These are phyloP conservation scores for Cystobasidium onofrii DNA, from an alignment of 768 basidiomycete genomes.

Conservation along the genomic window DNA sequence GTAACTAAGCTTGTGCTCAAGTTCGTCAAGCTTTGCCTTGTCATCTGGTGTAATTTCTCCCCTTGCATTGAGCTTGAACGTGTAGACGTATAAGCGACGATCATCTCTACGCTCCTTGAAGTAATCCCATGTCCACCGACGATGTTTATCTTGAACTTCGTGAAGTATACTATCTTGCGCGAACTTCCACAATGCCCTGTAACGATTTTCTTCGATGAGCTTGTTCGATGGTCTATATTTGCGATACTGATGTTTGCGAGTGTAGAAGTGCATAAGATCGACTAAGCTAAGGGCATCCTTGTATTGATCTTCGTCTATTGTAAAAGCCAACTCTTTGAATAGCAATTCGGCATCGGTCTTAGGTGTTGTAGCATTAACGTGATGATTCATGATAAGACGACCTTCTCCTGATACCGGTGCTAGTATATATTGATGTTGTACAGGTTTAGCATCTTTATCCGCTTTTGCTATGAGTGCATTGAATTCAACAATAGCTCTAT, in stretches of 20 bases:
- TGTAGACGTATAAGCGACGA: constrained; percentile 68
- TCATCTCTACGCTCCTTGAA: constrained; percentile 82
- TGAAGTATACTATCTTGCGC: constrained; percentile 70
- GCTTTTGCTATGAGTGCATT: constrained; percentile 52
- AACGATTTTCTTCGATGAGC: constrained; percentile 56
- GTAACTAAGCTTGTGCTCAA: constrained; percentile 78
- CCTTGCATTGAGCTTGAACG: constrained; percentile 67
- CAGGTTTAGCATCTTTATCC: constrained; percentile 39
- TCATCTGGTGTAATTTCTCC: constrained; percentile 40
- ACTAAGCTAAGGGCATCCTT: constrained; percentile 82
- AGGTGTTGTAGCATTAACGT: constrained; percentile 63
- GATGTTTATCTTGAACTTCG: constrained; percentile 71
- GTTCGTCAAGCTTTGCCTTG: constrained; percentile 50
- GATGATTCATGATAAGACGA: constrained; percentile 74
- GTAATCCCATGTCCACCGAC: constrained; percentile 85
- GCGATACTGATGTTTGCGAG: constrained; percentile 70
- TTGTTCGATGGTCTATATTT: constrained; percentile 64
- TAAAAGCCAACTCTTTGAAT: constrained; percentile 87
- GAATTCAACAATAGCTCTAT: constrained; percentile 66
- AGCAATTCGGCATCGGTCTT: constrained; percentile 76
- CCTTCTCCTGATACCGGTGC: constrained; percentile 95
- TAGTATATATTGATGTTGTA: constrained; percentile 81
- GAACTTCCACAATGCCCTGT: constrained; percentile 65
- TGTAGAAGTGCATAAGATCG: constrained; percentile 94
- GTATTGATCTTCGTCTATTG: constrained; percentile 88